Evolutionary conservation across 2,329 filamentous ascomycete species (phyloP), one percentile per base, ranked within the genome.

Genomic region (Aspergillus versicolor): DNA sequence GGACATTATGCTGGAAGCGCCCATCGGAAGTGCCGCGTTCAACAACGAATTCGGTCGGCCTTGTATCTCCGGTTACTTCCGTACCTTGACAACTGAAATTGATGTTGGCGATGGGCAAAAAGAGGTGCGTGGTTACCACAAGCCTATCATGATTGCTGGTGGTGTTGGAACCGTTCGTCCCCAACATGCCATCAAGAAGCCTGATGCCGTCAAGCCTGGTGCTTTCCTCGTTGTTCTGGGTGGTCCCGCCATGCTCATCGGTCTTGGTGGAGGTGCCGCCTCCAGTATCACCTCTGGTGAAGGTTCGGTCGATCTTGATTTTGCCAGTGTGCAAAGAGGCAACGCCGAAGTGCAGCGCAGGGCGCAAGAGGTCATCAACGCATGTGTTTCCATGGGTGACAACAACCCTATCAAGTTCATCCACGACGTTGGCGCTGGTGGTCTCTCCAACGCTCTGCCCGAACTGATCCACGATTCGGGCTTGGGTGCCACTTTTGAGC

Each of bases 41-140:
- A 97, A 97, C 80, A 99, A 99, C 70, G 94, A 97, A 70, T 99
- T 97, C 68, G 94, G 94, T 24, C 85, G 94, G 38, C 93, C 94
- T 37, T 92, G 88, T 69, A 88, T 95, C 12, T 84, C 88, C 3
- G 94, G 94, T 21, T 93, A 92, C 70, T 99, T 99, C 81, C 84
- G 93, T 59, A 99, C 94, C 1, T 82, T 99, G 38, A 85, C 95
- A 30, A 89, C 88, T 43, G 82, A 86, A 56, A 82, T 89, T 30
- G 80, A 83, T 24, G 74, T 82, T n/a, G 82, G 80, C 44, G 81
- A 84, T 55, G 84, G 84, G 41, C 79, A 83, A 59, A 82, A 81
- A 19, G 91, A 96, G 64, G 84, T 91, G 69, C 84, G 93, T 65
- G 94, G 94, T 22, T 99, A 96, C 73, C 94, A 97, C 77, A 99